Evolutionary conservation across 208 protist species (phyloP).

Genomic region (Crithidia sp.): DNA sequence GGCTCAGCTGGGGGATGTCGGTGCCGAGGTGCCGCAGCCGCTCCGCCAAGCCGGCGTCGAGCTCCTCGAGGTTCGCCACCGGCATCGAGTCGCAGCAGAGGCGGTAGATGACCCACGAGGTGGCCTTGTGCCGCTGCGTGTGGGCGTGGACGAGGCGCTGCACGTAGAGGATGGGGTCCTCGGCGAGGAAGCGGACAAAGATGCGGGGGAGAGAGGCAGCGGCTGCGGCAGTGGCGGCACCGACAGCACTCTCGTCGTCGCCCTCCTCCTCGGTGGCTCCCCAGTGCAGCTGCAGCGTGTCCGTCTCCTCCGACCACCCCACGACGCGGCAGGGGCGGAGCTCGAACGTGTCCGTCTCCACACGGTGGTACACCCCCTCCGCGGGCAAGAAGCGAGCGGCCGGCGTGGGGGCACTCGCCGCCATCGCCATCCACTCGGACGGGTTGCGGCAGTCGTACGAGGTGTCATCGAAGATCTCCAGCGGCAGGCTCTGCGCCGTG

Average conservation of each 20-base stretch:
- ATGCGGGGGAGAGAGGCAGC: slow-evolving; percentile 72
- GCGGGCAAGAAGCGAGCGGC: slow-evolving; percentile 81
- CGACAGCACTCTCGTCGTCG: background rate
- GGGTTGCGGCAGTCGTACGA: slow-evolving; percentile 94
- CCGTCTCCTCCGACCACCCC: slow-evolving; percentile 69
- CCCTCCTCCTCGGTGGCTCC: slow-evolving; percentile 35
- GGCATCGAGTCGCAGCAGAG: slow-evolving; percentile 94
- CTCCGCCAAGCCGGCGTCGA: slow-evolving; percentile 63
- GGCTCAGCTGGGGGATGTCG: slow-evolving; percentile 83
- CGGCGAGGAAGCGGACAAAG: slow-evolving; percentile 86
- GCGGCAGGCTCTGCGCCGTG: slow-evolving; percentile 77
- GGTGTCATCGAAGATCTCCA: slow-evolving; percentile 96
- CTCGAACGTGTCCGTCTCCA: slow-evolving; percentile 41
- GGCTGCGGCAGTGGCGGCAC: slow-evolving; percentile 16
- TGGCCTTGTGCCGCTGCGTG: slow-evolving; percentile 84
- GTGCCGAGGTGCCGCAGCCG: slow-evolving; percentile 83
- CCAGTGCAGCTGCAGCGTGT: slow-evolving; percentile 80
- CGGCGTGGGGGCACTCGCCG: slow-evolving; percentile 39
- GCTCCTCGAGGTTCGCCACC: slow-evolving; percentile 66
- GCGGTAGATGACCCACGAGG: slow-evolving; percentile 90
- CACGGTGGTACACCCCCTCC: slow-evolving; percentile 65
- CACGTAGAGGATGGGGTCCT: slow-evolving; percentile 91
- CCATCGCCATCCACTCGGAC: slow-evolving; percentile 92
- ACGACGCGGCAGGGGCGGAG: slow-evolving; percentile 88
- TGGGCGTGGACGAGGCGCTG: slow-evolving; percentile 85